Percentiles rank a stretch among this genome's conserved stretches.
phyloP scores from a whole-genome alignment of 2,329 filamentous ascomycete genomes.

The Colletotrichum australisinense region DNA sequence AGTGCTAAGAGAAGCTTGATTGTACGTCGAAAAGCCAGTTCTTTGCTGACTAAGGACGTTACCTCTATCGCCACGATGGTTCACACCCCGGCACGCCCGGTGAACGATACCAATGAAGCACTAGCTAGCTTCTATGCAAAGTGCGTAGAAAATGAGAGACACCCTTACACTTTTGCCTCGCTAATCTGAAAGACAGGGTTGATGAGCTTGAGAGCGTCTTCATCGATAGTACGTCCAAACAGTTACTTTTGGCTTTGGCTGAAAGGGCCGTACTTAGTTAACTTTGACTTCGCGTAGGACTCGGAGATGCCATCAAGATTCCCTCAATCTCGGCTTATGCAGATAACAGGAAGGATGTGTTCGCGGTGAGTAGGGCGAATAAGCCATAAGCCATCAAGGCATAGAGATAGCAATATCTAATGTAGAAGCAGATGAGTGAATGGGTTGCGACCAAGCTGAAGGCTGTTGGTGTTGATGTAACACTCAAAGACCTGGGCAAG shows the following conservation, averaged over 20 bases:
- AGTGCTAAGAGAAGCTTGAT: not conserved
- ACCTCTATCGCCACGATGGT: not conserved
- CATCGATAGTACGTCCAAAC: conserved; percentile 16
- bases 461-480: conserved; percentile 86
- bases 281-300: conserved; percentile 40
- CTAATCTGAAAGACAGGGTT: not conserved
- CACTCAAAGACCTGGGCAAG: conserved; percentile 88
- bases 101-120: not conserved
- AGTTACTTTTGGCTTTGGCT: not conserved
- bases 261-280: not conserved
- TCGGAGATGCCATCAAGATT: conserved; percentile 93
- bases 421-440: conserved; percentile 79
- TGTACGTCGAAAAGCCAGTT: not conserved
- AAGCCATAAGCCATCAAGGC: not conserved
- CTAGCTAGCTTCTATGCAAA: conserved; percentile 1
- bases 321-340: conserved; percentile 95
- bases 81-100: not conserved
- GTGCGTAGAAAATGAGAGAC: not conserved
- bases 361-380: conserved; percentile 61
- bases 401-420: not conserved
- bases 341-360: conserved; percentile 87
- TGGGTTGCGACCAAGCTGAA: conserved; percentile 88
- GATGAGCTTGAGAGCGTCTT: conserved; percentile 22
- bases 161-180: not conserved
- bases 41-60: not conserved